Evolutionary conservation across 805 yeast genomes (phyloP).

Genomic region (Kodamaea jinghongensis): DNA sequence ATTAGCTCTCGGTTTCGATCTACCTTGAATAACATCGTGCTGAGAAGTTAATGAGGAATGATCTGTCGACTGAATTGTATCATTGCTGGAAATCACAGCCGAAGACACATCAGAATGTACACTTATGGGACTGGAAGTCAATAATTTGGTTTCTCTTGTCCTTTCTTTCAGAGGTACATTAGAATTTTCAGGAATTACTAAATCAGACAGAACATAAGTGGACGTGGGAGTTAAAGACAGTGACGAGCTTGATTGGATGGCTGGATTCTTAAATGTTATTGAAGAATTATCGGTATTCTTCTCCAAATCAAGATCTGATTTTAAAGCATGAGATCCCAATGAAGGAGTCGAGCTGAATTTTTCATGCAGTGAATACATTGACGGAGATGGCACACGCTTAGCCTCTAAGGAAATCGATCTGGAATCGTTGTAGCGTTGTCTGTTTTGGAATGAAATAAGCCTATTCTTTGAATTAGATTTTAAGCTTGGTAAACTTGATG

Average conservation of each 20-base stretch:
- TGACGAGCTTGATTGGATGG: too few relatives aligned
- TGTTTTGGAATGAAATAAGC: slow-evolving; percentile 6
- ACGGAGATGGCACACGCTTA: slow-evolving; percentile 12
- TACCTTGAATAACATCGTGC: slow-evolving; percentile 11
- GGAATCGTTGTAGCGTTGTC: slow-evolving; percentile 8
- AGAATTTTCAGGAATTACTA: too few relatives aligned
- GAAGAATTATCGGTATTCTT: background rate
- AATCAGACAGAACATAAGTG: too few relatives aligned
- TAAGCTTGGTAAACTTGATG: slow-evolving; percentile 21
- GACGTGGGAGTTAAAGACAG: too few relatives aligned
- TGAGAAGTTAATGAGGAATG: slow-evolving; percentile 25
- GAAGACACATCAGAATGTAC: slow-evolving; percentile 27
- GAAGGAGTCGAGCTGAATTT: slow-evolving; percentile 3
- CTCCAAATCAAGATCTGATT: background rate
- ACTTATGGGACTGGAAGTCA: slow-evolving; percentile 6
- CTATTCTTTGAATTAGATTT: slow-evolving; percentile 13
- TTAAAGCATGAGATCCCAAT: background rate
- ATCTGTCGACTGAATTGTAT: slow-evolving; percentile 30
- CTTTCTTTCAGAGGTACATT: too few relatives aligned
- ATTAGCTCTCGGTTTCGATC: slow-evolving; percentile 6
- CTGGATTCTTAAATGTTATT: too few relatives aligned
- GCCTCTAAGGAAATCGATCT: slow-evolving; percentile 7
- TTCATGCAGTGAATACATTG: slow-evolving; percentile 6
- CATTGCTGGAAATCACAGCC: slow-evolving; percentile 26
- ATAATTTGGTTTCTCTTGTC: background rate